phyloP scores from a whole-genome alignment of 371 early-diverging fungal genomes.

The Mortierella sp. region DNA sequence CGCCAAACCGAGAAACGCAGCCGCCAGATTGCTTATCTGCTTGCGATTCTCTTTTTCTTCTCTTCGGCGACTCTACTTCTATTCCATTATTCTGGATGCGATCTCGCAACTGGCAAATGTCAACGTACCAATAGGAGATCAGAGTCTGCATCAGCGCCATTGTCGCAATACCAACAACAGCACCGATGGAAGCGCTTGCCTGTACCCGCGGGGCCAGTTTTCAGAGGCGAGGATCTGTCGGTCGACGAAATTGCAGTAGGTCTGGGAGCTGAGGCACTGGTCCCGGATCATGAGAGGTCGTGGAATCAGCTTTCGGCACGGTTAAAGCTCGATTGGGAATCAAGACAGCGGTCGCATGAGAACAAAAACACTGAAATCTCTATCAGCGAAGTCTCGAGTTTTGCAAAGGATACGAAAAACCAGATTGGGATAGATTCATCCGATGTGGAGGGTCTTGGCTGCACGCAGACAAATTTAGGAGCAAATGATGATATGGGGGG shows the following conservation, averaged over 20 bases:
- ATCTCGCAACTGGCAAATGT: slow-evolving; percentile 38
- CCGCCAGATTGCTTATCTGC: slow-evolving; percentile 13
- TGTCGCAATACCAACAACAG: neutral
- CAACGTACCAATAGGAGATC: slow-evolving; percentile 1
- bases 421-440: neutral
- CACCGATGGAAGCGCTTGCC: slow-evolving; percentile 2
- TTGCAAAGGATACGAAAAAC: neutral
- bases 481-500: neutral
- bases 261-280: slow-evolving; percentile 6
- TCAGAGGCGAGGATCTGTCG: slow-evolving; percentile 9
- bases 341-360: too few species aligned
- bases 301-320: slow-evolving; percentile 8
- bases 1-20: slow-evolving; percentile 29
- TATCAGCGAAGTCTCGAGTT: neutral
- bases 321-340: too few species aligned
- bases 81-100: slow-evolving; percentile 32
- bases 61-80: slow-evolving; percentile 30
- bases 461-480: neutral
- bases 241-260: slow-evolving; percentile 4
- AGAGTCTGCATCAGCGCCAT: neutral
- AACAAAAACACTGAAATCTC: too few species aligned
- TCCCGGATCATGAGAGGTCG: neutral
- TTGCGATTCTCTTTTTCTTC: slow-evolving; percentile 28
- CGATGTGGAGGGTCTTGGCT: neutral
- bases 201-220: neutral